Base-by-base conservation (phyloP, 176 grass and related monocot genomes). In the Oryza glaberrima region DNA sequence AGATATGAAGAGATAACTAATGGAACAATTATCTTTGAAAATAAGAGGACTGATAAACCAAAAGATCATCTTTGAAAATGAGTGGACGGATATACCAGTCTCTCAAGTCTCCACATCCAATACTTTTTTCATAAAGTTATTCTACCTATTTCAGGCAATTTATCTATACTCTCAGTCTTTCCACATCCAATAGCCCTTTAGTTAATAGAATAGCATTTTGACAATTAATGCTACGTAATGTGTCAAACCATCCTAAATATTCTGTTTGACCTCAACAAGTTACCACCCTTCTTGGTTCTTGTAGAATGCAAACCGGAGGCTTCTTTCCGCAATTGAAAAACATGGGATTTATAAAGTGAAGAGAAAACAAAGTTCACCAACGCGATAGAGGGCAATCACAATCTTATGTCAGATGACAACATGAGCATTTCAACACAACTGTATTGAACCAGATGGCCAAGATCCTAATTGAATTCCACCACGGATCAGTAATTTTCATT, bases 371-470 rank as follows among this genome's bases (percentile, higher is more conserved):
- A 16, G 16, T 54, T 44, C 7, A 56, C 9, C 9, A 16, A 85
- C 49, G 28, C 35, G 7, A 51, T 5, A 69, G 16, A 69, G 40
- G 49, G 40, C 17, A 79, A 63, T 67, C 19, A 63, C 58, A 85
- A 77, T 90, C 38, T 56, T 17, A 74, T 67, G 20, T 83, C 48
- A 79, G 49, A 83, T 12, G 6, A 60, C 35, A 12, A 11, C 45
- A 83, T 11, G 41, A 86, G 40, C 26, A 48, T 83, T 86, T 73
- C 79, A 78, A 20, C 67, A 80, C 76, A 69, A 84, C 70, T 7
- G 6, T 81, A 85, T 58, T 79, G 49, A 23, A 19, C 36, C 36
- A 38, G 36, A 38, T 38, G 36, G 5, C 6, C 49, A 63, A 83
- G 65, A 75, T 83, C 49, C 11, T 83, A 51, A 83, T 46, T 46